phyloP scores from a whole-genome alignment of 768 basidiomycete species.

The Scleroderma citrinum region DNA sequence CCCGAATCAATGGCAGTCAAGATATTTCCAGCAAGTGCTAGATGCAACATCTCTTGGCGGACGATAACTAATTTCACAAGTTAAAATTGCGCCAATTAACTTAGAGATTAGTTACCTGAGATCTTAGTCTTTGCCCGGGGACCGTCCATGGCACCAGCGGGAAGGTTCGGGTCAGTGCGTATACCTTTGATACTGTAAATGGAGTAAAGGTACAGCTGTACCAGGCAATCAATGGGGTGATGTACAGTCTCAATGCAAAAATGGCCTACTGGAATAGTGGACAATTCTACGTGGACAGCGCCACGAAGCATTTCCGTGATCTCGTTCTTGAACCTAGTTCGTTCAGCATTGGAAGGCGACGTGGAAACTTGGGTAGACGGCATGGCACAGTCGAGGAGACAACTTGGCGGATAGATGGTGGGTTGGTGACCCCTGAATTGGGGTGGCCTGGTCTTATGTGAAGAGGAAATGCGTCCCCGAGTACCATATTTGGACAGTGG shows the following conservation, averaged over 20 bases:
- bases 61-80: constrained; percentile 5
- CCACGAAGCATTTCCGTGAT: background rate
- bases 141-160: background rate
- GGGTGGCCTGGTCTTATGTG: too few species aligned
- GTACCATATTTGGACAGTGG: too few species aligned
- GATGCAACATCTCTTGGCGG: constrained; percentile 16
- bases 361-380: too few species aligned
- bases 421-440: too few species aligned
- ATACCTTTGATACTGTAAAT: constrained; percentile 1
- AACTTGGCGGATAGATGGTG: too few species aligned
- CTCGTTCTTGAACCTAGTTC: background rate
- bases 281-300: constrained; percentile 1
- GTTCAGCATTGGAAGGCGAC: background rate
- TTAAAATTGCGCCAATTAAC: background rate
- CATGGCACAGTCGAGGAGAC: too few species aligned
- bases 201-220: constrained; percentile 5
- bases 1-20: constrained; percentile 4
- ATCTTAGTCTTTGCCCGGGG: background rate
- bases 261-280: constrained; percentile 3
- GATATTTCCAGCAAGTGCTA: constrained; percentile 13
- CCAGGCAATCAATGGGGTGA: background rate
- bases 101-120: background rate
- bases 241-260: background rate
- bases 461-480: too few species aligned
- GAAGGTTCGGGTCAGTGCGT: background rate